These are phyloP conservation scores for Uronychia binucleata DNA, from an alignment of 73 alveolate genomes.

Conservation along the genomic window DNA sequence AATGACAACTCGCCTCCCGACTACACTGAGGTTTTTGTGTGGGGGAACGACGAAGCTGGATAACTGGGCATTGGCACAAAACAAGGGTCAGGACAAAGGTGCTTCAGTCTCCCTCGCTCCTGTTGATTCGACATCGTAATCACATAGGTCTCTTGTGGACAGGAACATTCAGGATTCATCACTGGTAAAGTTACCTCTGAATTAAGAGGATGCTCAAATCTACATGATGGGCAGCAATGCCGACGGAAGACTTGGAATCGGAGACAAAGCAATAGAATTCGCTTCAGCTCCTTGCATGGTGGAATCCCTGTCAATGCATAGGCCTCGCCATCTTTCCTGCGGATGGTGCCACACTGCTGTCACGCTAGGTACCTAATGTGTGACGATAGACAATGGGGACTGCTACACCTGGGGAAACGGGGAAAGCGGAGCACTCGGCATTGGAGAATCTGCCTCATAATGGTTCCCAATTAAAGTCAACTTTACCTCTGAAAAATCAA, in stretches of 20 bases:
- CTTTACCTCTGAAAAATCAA: no score
- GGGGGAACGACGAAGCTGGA: no score
- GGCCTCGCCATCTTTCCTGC: slow-evolving; percentile 50
- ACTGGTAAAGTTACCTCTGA: no score
- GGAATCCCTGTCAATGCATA: slow-evolving; percentile 39
- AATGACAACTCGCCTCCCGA: no score
- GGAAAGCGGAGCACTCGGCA: slow-evolving; percentile 54
- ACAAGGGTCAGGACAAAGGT: no score
- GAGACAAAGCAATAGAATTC: slow-evolving; percentile 4
- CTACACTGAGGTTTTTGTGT: no score
- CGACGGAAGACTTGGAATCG: slow-evolving; percentile 56
- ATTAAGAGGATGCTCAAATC: slow-evolving; percentile 40
- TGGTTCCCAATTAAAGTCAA: no score
- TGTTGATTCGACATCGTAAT: slow-evolving; percentile 41
- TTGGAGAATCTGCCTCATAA: neutral
- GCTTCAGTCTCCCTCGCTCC: no score
- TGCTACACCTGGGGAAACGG: slow-evolving; percentile 72
- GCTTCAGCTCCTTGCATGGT: slow-evolving; percentile 58
- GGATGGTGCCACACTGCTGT: slow-evolving; percentile 65
- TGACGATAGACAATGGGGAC: slow-evolving; percentile 42
- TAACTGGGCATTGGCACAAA: no score
- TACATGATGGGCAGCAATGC: slow-evolving; percentile 67
- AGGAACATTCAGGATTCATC: slow-evolving; percentile 39
- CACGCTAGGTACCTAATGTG: no score
- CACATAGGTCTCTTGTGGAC: slow-evolving; percentile 36